These are phyloP conservation scores for Primulina tabacum DNA, from an alignment of 257 asterid genomes.

Conservation along the genomic window DNA sequence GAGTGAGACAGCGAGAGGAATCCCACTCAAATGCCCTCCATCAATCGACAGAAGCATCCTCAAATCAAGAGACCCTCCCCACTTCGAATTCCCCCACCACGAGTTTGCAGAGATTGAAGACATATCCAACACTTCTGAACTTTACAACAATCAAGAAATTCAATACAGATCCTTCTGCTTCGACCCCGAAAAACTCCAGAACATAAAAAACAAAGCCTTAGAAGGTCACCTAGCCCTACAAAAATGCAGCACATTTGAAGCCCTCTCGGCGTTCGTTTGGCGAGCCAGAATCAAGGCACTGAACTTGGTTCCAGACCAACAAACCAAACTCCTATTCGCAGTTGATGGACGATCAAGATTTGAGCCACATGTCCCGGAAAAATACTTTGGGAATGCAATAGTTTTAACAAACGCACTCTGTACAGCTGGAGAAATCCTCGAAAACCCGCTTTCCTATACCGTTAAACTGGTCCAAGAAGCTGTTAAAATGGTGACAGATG, in stretches of 20 bases:
- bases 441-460: conserved; percentile 37
- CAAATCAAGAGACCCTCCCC: conserved; percentile 36
- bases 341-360: conserved; percentile 46
- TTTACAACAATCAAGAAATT: conserved; percentile 33
- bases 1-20: conserved; percentile 54
- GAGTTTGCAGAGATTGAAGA: conserved; percentile 47
- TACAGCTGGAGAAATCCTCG: conserved; percentile 34
- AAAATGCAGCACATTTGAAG: conserved; percentile 51
- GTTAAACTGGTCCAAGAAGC: conserved; percentile 47
- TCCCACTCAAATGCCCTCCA: conserved; percentile 35
- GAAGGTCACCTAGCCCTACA: conserved; percentile 28
- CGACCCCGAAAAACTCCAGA: conserved; percentile 36
- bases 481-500: conserved; percentile 34
- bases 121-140: conserved; percentile 26
- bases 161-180: conserved; percentile 40
- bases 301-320: conserved; percentile 34
- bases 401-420: conserved; percentile 37
- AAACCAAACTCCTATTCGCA: conserved; percentile 42
- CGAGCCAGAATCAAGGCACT: conserved; percentile 40
- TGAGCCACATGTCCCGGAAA: conserved; percentile 39
- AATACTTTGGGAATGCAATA: conserved; percentile 48
- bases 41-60: conserved; percentile 43
- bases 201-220: conserved; percentile 32
- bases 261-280: conserved; percentile 51
- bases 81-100: conserved; percentile 28